Evolutionary conservation across 1,139 yeast species (phyloP).

Genomic region (Debaryomycetaceae sp.): DNA sequence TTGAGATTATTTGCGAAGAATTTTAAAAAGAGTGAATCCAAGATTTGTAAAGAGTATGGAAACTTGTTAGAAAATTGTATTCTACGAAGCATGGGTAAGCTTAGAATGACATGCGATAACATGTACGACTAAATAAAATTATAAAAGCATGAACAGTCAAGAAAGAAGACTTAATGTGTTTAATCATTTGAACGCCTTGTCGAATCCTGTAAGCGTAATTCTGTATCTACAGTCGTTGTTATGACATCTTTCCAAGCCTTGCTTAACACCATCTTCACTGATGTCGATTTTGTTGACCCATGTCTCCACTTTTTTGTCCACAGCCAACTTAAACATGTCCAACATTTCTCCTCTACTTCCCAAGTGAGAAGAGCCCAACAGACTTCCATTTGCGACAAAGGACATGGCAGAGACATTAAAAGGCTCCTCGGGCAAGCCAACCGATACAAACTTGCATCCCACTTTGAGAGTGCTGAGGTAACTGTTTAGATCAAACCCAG

Average conservation of each 20-base stretch:
- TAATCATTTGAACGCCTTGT: constrained; percentile 20
- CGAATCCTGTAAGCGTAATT: constrained; percentile 56
- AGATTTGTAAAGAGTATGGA: constrained; percentile 3
- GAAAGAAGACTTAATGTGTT: too few relatives aligned
- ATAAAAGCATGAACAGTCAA: too few relatives aligned
- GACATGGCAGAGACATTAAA: constrained; percentile 40
- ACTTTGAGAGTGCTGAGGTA: constrained; percentile 21
- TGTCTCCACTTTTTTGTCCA: constrained; percentile 47
- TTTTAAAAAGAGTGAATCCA: constrained; percentile 1
- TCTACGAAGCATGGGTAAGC: constrained; percentile 4
- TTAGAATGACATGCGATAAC: constrained; percentile 2
- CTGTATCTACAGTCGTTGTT: constrained; percentile 61
- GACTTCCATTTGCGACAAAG: constrained; percentile 41
- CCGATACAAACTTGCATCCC: constrained; percentile 21
- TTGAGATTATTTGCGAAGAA: constrained; percentile 3
- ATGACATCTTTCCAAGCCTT: constrained; percentile 46
- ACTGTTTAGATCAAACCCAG: constrained; percentile 19
- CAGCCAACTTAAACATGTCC: constrained; percentile 50
- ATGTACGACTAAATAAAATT: constrained; percentile 1
- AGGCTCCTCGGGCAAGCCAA: constrained; percentile 29
- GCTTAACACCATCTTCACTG: constrained; percentile 44
- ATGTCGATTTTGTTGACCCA: constrained; percentile 57
- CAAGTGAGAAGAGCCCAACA: constrained; percentile 36
- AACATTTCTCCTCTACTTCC: constrained; percentile 52
- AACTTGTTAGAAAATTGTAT: constrained; percentile 3